Conservation (phyloP, 768 basidiomycete species). For the Gyrodon lividus region DNA sequence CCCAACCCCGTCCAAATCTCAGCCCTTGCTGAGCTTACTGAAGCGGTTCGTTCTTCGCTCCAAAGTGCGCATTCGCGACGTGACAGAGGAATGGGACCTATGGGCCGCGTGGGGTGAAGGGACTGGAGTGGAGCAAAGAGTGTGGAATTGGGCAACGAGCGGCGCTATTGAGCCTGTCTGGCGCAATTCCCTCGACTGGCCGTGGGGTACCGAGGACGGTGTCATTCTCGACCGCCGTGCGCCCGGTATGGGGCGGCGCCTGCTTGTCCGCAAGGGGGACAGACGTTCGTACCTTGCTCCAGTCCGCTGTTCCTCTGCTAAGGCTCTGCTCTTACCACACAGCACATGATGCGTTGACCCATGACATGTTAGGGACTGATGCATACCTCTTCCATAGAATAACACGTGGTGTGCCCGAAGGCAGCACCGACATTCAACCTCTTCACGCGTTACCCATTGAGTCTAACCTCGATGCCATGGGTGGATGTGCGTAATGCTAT, state of each 20-base stretch:
- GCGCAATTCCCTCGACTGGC: slow-evolving; percentile 46
- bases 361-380: slow-evolving; percentile 51
- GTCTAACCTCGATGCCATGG: slow-evolving; percentile 93
- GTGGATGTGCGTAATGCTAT: slow-evolving; percentile 63
- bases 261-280: slow-evolving; percentile 68
- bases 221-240: slow-evolving; percentile 64
- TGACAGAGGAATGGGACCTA: slow-evolving; percentile 73
- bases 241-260: slow-evolving; percentile 73
- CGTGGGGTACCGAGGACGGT: slow-evolving; percentile 59
- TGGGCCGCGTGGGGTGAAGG: slow-evolving; percentile 79
- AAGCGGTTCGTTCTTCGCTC: slow-evolving; percentile 86
- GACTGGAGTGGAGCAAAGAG: slow-evolving; percentile 37
- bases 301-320: background rate
- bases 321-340: slow-evolving; percentile 8
- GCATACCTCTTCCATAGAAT: slow-evolving; percentile 80
- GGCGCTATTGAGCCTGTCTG: slow-evolving; percentile 79
- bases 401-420: slow-evolving; percentile 85
- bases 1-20: slow-evolving; percentile 54
- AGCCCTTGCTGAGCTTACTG: slow-evolving; percentile 64
- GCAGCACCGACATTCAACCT: slow-evolving; percentile 69
- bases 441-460: slow-evolving; percentile 89
- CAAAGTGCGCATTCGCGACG: slow-evolving; percentile 81
- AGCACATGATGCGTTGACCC: slow-evolving; percentile 56
- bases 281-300: slow-evolving; percentile 56
- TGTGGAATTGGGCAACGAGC: slow-evolving; percentile 62